Evolutionary conservation across 495 filamentous ascomycete genomes (phyloP).

Genomic region (Articulospora tetracladia): DNA sequence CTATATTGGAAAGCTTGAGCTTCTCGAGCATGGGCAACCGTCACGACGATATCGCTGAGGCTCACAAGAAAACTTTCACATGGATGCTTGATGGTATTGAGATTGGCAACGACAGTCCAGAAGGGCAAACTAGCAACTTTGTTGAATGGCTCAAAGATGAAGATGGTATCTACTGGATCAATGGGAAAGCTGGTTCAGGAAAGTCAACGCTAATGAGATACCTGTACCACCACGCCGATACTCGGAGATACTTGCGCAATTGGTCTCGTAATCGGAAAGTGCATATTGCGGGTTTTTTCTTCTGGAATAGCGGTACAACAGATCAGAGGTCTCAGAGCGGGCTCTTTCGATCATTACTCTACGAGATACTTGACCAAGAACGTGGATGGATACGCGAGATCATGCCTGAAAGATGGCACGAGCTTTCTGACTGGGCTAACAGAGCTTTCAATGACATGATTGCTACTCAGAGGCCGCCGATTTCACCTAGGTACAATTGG

Average conservation of each 20-base stretch:
- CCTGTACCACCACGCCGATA: constrained; percentile 21
- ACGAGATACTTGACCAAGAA: constrained; percentile 31
- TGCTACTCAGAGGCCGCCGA: no score
- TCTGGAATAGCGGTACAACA: constrained; percentile 36
- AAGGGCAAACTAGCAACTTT: constrained; percentile 13
- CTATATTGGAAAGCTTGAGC: constrained; percentile 20
- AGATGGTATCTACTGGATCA: constrained; percentile 31
- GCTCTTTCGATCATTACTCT: constrained; percentile 34
- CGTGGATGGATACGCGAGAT: no score
- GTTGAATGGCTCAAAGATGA: constrained; percentile 19
- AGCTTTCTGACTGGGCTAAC: not conserved
- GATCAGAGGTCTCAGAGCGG: constrained; percentile 41
- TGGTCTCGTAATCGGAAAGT: constrained; percentile 23
- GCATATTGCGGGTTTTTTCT: constrained; percentile 32
- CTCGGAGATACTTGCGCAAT: not conserved
- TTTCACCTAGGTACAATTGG: no score
- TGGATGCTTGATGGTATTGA: constrained; percentile 23
- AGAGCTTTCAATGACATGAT: not conserved
- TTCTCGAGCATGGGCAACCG: constrained; percentile 26
- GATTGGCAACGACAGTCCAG: not conserved
- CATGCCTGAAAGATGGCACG: not conserved
- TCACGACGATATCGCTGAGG: constrained; percentile 23
- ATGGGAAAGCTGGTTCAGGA: constrained; percentile 35
- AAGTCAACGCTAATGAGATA: constrained; percentile 40
- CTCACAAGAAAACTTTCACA: constrained; percentile 26